Conservation (phyloP, 1,284 basidiomycete genomes). For the Hypsizygus ulmarius region DNA sequence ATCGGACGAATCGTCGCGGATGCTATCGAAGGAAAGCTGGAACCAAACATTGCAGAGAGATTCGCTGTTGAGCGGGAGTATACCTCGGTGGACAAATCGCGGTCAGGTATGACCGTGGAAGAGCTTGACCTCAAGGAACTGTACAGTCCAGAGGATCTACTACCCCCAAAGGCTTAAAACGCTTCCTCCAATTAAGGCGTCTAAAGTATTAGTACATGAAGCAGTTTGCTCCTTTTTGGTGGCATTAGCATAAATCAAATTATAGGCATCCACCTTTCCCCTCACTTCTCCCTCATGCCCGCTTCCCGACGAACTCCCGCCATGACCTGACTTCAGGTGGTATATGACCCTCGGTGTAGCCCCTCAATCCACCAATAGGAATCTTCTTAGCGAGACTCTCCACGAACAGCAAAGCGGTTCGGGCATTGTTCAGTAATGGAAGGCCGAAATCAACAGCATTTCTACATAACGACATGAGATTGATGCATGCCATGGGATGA, state of each 20-base stretch:
- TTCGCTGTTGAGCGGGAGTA: slow-evolving; percentile 35
- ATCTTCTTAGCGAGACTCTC: slow-evolving; percentile 90
- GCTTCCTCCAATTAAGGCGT: no score
- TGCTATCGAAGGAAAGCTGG: slow-evolving; percentile 57
- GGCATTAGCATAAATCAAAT: slow-evolving; percentile 6
- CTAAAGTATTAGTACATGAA: slow-evolving; percentile 16
- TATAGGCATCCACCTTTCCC: slow-evolving; percentile 8
- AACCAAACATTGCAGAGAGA: slow-evolving; percentile 46
- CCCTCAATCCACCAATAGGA: slow-evolving; percentile 75
- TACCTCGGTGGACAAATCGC: slow-evolving; percentile 31
- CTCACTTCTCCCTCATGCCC: slow-evolving; percentile 33
- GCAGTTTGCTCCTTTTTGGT: slow-evolving; percentile 16
- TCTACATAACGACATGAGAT: slow-evolving; percentile 36
- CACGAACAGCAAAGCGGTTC: slow-evolving; percentile 88
- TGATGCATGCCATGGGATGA: not conserved
- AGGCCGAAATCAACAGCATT: slow-evolving; percentile 92
- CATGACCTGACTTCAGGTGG: slow-evolving; percentile 94
- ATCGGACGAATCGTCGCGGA: slow-evolving; percentile 24
- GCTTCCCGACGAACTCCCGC: slow-evolving; percentile 80
- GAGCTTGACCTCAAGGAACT: slow-evolving; percentile 49
- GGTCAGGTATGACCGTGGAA: slow-evolving; percentile 25
- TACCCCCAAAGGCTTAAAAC: slow-evolving; percentile 18
- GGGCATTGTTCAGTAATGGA: slow-evolving; percentile 89
- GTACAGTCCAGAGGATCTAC: slow-evolving; percentile 48
- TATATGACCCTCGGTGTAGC: slow-evolving; percentile 87